Evolutionary conservation across 225 moss, liverwort and hornwort species (phyloP).

Genomic region (Bryum argenteum): DNA sequence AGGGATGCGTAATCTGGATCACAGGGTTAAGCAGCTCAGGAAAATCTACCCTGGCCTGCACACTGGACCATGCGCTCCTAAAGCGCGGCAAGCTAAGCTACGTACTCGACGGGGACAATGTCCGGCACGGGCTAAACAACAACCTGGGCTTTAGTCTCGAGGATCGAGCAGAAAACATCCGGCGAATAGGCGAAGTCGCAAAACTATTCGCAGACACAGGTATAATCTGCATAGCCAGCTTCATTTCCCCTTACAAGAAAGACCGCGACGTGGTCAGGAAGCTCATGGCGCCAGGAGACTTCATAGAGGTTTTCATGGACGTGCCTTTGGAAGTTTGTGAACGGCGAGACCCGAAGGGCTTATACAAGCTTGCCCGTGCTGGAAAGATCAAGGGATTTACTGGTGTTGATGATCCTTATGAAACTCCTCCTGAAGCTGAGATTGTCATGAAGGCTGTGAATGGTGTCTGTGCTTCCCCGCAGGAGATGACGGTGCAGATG

Average conservation of each 20-base stretch:
- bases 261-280: conserved; percentile 61
- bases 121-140: conserved; percentile 66
- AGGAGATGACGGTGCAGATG: conserved; percentile 63
- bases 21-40: conserved; percentile 73
- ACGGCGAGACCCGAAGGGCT: conserved; percentile 62
- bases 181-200: conserved; percentile 70
- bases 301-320: conserved; percentile 77
- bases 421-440: conserved; percentile 58
- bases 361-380: conserved; percentile 71
- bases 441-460: conserved; percentile 54
- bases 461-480: conserved; percentile 49
- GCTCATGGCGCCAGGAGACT: conserved; percentile 54
- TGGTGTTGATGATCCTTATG: conserved; percentile 72
- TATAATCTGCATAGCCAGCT: conserved; percentile 68
- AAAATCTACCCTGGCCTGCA: conserved; percentile 69
- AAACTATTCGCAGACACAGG: conserved; percentile 68
- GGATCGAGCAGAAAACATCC: conserved; percentile 69
- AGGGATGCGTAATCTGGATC: conserved; percentile 74
- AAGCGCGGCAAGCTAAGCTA: conserved; percentile 58
- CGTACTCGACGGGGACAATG: conserved; percentile 73
- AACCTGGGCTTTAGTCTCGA: conserved; percentile 65
- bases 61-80: conserved; percentile 58
- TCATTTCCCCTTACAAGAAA: conserved; percentile 70
- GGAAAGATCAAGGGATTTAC: conserved; percentile 74
- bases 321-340: conserved; percentile 70